phyloP scores from a whole-genome alignment of 768 basidiomycete genomes.

The Russula ochroleuca region DNA sequence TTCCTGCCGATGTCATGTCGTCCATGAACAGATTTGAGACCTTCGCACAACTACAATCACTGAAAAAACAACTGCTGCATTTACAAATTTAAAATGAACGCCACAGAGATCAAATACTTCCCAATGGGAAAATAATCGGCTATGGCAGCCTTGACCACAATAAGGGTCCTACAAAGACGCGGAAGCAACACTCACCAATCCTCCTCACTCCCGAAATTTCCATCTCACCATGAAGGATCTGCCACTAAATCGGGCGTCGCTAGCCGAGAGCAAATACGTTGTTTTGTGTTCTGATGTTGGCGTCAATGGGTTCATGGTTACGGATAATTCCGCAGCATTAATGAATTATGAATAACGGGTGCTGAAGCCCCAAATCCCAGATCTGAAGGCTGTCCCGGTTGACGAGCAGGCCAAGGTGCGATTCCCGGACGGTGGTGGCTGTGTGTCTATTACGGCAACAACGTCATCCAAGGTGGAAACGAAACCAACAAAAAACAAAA shows the following conservation, averaged over 20 bases:
- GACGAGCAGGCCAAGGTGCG: background rate
- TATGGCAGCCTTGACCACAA: background rate
- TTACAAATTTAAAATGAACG: background rate
- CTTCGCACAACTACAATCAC: background rate
- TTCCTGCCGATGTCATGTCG: background rate
- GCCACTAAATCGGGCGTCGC: background rate
- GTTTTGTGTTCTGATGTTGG: background rate
- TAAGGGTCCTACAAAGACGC: background rate
- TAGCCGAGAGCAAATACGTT: background rate
- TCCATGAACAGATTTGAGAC: background rate
- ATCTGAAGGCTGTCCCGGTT: background rate
- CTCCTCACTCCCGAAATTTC: background rate
- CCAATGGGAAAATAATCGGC: background rate
- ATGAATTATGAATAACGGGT: background rate
- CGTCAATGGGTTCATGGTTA: background rate
- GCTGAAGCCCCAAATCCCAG: background rate
- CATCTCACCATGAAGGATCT: background rate
- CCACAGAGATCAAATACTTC: background rate
- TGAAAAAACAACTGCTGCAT: background rate
- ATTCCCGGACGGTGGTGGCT: background rate
- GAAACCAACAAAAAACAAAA: background rate
- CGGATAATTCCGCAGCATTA: background rate
- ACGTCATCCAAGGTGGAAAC: background rate
- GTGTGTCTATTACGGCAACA: background rate
- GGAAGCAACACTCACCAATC: background rate